Percentiles rank a stretch among this genome's conserved stretches.
These are phyloP conservation scores for Dipsacomyces acuminosporus DNA, from an alignment of 371 early-diverging fungal species.

Conservation along the genomic window DNA sequence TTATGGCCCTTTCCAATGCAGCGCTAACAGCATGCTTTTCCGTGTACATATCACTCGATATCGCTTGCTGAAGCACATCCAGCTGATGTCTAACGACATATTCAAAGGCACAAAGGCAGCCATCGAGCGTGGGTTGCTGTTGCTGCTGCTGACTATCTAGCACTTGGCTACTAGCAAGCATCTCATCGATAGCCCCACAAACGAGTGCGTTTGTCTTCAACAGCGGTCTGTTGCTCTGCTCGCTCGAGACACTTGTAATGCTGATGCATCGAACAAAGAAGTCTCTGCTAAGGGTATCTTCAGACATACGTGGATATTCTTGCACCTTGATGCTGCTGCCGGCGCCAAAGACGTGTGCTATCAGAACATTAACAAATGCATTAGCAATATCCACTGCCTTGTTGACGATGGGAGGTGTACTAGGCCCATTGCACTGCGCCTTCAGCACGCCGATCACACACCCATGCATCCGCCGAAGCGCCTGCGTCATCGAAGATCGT, in stretches of 20 bases:
- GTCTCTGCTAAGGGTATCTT: neutral
- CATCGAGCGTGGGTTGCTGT: constrained; percentile 5
- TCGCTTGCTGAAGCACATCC: constrained; percentile 9
- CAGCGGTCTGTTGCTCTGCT: neutral
- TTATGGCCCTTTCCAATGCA: neutral
- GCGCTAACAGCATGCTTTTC: constrained; percentile 6
- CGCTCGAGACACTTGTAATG: neutral
- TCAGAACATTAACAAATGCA: constrained; percentile 9
- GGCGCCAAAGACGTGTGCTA: constrained; percentile 2
- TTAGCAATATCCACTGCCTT: constrained; percentile 18
- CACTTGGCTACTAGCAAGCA: neutral
- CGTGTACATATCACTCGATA: constrained; percentile 12
- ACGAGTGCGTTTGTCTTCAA: constrained; percentile 8
- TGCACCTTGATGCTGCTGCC: neutral
- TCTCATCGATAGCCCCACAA: constrained; percentile 16
- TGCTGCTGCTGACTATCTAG: neutral
- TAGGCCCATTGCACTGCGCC: no score
- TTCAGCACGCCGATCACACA: constrained; percentile 9
- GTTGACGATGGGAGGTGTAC: constrained; percentile 8
- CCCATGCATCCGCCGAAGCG: constrained; percentile 17
- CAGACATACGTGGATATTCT: constrained; percentile 3
- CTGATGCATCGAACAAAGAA: constrained; percentile 8
- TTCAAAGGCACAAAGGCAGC: constrained; percentile 24
- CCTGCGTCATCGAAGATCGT: constrained; percentile 3
- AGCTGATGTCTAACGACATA: constrained; percentile 26